Evolutionary conservation across 768 basidiomycete genomes (phyloP).

Genomic region (Pisolithus marmoratus): DNA sequence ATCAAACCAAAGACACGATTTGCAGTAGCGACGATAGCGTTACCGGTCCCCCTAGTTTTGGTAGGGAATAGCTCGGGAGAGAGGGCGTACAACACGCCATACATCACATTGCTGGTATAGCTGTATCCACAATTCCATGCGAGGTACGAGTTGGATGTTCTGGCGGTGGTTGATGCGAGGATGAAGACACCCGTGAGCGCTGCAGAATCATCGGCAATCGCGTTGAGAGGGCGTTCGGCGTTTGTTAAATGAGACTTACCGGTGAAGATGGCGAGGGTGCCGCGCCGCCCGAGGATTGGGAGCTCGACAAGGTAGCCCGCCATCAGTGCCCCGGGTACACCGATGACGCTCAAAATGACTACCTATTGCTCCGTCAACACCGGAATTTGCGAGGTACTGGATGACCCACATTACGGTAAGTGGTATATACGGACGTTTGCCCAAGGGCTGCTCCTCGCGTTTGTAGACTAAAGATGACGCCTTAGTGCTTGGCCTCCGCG

Average conservation of each 20-base stretch:
- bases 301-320: conserved; percentile 52
- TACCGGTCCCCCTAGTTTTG: conserved; percentile 50
- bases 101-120: conserved; percentile 54
- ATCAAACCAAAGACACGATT: conserved; percentile 59
- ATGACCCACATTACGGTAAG: conserved; percentile 58
- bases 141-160: conserved; percentile 45
- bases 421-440: conserved; percentile 62
- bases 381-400: neutral
- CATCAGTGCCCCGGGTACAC: conserved; percentile 51
- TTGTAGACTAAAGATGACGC: conserved; percentile 39
- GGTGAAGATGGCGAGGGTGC: conserved; percentile 48
- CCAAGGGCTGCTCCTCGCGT: conserved; percentile 67
- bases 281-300: conserved; percentile 45
- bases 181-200: conserved; percentile 54
- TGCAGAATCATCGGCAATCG: conserved; percentile 6
- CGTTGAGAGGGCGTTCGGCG: neutral
- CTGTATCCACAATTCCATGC: conserved; percentile 57
- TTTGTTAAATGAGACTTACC: conserved; percentile 19
- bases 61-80: conserved; percentile 52
- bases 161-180: conserved; percentile 51
- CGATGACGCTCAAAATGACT: conserved; percentile 52
- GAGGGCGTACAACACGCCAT: conserved; percentile 40
- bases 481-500: neutral
- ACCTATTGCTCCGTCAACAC: conserved; percentile 29
- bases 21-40: conserved; percentile 45